Conservation (phyloP, 2,329 filamentous ascomycete species). For the Massarina eburnea region DNA sequence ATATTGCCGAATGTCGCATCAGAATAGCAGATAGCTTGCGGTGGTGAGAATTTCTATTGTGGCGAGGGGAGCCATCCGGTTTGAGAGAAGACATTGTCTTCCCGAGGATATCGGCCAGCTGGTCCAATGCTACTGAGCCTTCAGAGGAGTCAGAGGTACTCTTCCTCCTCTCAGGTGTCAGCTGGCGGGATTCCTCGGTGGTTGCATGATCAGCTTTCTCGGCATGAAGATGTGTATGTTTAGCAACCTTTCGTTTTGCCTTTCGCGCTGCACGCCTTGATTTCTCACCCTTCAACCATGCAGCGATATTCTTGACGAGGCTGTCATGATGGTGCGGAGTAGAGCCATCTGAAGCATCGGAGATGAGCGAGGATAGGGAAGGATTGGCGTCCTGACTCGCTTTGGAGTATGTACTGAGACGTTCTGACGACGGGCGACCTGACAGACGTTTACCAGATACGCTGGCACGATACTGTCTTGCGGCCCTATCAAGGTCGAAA, state of each 20-base stretch:
- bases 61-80: constrained; percentile 42
- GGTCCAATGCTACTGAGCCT: constrained; percentile 73
- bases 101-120: constrained; percentile 77
- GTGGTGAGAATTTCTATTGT: constrained; percentile 30
- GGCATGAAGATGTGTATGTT: constrained; percentile 15
- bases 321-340: constrained; percentile 37
- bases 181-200: constrained; percentile 2
- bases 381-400: constrained; percentile 26
- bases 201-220: constrained; percentile 48
- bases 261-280: constrained; percentile 63
- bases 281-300: constrained; percentile 84
- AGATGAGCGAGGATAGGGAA: constrained; percentile 32
- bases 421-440: constrained; percentile 44
- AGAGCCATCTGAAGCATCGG: constrained; percentile 29
- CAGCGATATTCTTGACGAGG: constrained; percentile 71
- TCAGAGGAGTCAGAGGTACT: constrained; percentile 63
- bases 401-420: constrained; percentile 23
- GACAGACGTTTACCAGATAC: constrained; percentile 46
- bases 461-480: constrained; percentile 42
- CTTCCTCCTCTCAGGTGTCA: constrained; percentile 39
- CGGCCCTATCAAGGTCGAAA: constrained; percentile 42
- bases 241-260: constrained; percentile 51
- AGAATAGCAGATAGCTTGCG: constrained; percentile 35
- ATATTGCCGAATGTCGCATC: constrained; percentile 55
- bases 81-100: constrained; percentile 56